Percentiles rank a stretch among this genome's conserved stretches.
These are phyloP conservation scores for Arthroderma sp. DNA, from an alignment of 2,329 filamentous ascomycete genomes.

Conservation along the genomic window DNA sequence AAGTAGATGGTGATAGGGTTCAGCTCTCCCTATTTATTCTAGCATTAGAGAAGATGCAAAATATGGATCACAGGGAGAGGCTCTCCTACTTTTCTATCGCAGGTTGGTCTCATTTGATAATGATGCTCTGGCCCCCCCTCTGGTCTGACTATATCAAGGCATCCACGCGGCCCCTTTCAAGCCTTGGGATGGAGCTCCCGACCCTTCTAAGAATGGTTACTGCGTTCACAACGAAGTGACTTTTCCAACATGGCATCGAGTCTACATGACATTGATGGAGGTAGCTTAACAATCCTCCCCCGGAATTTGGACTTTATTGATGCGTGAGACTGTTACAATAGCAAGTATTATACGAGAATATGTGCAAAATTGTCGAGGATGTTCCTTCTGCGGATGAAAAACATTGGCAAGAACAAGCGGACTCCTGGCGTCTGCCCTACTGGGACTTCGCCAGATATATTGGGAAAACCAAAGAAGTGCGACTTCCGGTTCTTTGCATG, in stretches of 20 bases:
- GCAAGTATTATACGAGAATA: not conserved
- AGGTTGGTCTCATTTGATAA: not conserved
- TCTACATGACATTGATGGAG: not conserved
- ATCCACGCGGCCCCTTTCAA: not conserved
- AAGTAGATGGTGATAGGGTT: not conserved
- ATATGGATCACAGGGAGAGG: not conserved
- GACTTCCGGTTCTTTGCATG: not conserved
- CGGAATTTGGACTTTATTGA: too few species aligned
- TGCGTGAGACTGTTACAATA: not conserved
- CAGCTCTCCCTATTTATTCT: not conserved
- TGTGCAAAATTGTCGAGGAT: not conserved
- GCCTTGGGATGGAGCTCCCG: not conserved
- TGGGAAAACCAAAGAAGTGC: not conserved
- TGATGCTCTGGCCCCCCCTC: not conserved
- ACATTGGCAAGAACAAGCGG: not conserved
- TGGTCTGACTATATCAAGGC: not conserved
- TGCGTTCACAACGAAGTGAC: not conserved
- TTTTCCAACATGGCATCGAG: not conserved
- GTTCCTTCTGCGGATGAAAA: not conserved
- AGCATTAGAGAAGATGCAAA: not conserved
- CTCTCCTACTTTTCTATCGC: not conserved
- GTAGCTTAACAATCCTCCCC: not conserved
- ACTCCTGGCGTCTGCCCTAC: not conserved
- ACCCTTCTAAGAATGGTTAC: not conserved
- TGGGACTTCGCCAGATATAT: not conserved